Base-by-base conservation (phyloP, 2,329 filamentous ascomycete genomes). In the Alternaria rosae region DNA sequence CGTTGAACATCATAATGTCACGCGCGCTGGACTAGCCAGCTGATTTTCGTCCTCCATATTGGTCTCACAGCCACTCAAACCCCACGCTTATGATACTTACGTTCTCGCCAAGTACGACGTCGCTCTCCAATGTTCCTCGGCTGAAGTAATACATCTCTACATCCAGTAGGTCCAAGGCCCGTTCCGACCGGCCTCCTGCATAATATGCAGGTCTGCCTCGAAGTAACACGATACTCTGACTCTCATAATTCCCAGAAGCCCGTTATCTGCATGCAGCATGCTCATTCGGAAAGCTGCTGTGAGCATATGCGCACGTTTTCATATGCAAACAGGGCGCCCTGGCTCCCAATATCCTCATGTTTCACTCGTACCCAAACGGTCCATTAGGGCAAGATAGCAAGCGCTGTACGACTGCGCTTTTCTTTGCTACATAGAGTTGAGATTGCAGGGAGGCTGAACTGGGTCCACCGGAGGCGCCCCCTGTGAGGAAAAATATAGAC, bases 51-150 rank as follows among this genome's bases (percentile, higher is more conserved):
- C 21, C 8, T 41, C 32, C 44, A 23, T 54, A 43, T 57, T 47
- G 41, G 48, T 41, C 21, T 52, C 23, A 45, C 35, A 28, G n/a
- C 26, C 35, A 41, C 38, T 28, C 26, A 25, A 35, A 44, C 20
- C 35, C 38, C 45, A 61, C 59, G 17, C 51, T 52, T 23, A 42
- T 55, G 32, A 50, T 50, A 56, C 52, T 42, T 26, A 11, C 26
- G 17, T 62, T 54, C 44, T 59, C 41, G 55, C 54, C 55, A 64
- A 62, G 59, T 44, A 50, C 21, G 53, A 35, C 17, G 12, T 51
- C 44, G 57, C 56, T 17, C 38, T 9, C 47, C 12, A 43, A 12
- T 50, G 50, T 30, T 45, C 25, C 28, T 52, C 38, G 28, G 13
- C 47, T 52, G 25, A 17, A 23, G 38, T 41, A 41, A 48, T 42